Conservation (phyloP, 495 filamentous ascomycete species). For the Chaetomidium leptoderma region DNA sequence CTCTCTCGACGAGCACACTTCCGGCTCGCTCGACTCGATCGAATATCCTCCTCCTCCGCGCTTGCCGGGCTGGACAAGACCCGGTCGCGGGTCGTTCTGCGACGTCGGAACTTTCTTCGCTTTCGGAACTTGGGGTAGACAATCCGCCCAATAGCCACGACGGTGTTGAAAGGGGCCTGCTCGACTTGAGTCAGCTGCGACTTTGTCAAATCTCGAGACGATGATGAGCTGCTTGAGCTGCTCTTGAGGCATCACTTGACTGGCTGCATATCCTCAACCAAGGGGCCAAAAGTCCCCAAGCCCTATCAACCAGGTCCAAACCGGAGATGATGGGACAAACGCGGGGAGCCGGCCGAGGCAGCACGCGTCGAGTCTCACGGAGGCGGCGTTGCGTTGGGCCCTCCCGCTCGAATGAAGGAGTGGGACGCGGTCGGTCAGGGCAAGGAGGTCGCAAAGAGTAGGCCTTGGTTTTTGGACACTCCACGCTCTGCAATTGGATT, state of each 20-base stretch:
- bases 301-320: conserved; percentile 11
- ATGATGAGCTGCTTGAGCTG: not conserved
- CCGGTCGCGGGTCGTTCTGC: conserved; percentile 4
- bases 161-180: not conserved
- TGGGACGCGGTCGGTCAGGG: not conserved
- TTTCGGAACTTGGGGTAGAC: not conserved
- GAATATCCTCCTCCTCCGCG: not conserved
- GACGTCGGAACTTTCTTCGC: not conserved
- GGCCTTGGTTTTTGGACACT: conserved; percentile 13
- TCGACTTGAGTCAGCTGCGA: conserved; percentile 10
- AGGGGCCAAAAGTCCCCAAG: not conserved
- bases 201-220: conserved; percentile 1
- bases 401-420: conserved; percentile 2
- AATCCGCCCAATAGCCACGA: not conserved
- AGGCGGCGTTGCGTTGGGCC: not conserved
- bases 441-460: conserved; percentile 8
- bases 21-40: not conserved
- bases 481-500: conserved; percentile 2
- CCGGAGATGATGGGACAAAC: conserved; percentile 14
- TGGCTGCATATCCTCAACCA: conserved; percentile 8
- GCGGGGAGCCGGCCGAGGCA: not conserved
- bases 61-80: not conserved
- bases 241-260: conserved; percentile 11
- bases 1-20: not conserved
- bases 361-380: conserved; percentile 3